A percentile compares a stretch with the other conserved stretches of the same genome.
Evolutionary conservation across 805 yeast genomes (phyloP).

Genomic region (Tetrapisispora namnaoensis): DNA sequence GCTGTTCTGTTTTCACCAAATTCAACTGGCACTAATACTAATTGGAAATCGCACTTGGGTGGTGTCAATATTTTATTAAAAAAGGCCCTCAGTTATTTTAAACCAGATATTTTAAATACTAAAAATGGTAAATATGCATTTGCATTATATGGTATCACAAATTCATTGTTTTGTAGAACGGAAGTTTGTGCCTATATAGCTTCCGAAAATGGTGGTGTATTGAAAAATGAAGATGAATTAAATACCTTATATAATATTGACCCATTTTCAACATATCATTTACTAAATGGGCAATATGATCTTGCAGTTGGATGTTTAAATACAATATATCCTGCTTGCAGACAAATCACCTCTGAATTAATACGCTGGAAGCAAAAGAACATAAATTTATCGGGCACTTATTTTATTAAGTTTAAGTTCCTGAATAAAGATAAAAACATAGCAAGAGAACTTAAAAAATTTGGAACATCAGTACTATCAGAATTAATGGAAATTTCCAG

Average conservation of each 20-base stretch:
- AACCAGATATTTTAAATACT: not conserved
- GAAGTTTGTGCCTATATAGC: constrained; percentile 7
- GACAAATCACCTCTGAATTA: not conserved
- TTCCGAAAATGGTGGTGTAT: constrained; percentile 8
- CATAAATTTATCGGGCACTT: constrained; percentile 4
- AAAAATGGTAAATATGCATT: constrained; percentile 2
- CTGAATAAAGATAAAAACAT: not conserved
- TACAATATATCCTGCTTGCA: constrained; percentile 2
- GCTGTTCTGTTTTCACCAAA: constrained; percentile 6
- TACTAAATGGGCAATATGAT: not conserved
- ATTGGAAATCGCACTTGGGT: constrained; percentile 7
- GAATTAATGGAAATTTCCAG: not conserved
- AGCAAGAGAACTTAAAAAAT: not conserved
- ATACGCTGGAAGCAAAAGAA: not conserved
- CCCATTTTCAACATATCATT: constrained; percentile 1
- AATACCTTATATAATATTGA: not conserved
- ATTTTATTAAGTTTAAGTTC: constrained; percentile 5
- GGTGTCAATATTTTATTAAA: constrained; percentile 3
- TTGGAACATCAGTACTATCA: constrained; percentile 4
- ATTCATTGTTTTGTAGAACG: constrained; percentile 4
- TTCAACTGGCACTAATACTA: constrained; percentile 1
- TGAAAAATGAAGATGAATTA: not conserved
- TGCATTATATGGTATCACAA: constrained; percentile 3
- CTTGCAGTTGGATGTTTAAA: not conserved
- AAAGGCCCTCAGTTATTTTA: not conserved